Percentiles rank a stretch among this genome's conserved stretches.
phyloP scores from a whole-genome alignment of 768 basidiomycete species.

The Mycena indigotica region DNA sequence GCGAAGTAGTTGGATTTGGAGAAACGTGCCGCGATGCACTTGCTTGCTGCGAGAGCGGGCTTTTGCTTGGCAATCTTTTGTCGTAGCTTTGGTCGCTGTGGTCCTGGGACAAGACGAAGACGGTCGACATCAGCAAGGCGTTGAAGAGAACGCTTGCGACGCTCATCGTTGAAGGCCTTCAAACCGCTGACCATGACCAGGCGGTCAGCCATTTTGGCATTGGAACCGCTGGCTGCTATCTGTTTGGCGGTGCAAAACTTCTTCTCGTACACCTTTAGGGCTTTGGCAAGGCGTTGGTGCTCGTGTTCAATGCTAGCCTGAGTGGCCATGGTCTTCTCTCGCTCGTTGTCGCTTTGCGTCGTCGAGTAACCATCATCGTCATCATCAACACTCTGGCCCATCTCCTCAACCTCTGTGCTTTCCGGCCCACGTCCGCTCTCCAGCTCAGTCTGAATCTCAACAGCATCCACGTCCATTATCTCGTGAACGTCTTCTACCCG shows the following conservation, averaged over 20 bases:
- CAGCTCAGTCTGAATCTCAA: too few relatives aligned
- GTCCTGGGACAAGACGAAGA: not conserved
- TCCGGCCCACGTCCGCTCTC: too few relatives aligned
- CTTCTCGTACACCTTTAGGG: slow-evolving; percentile 10
- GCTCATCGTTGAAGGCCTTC: slow-evolving; percentile 5
- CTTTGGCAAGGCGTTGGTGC: slow-evolving; percentile 1
- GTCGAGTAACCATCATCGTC: too few relatives aligned
- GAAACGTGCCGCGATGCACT: not conserved
- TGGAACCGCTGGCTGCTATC: slow-evolving; percentile 3
- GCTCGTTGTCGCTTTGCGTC: too few relatives aligned
- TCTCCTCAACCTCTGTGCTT: too few relatives aligned
- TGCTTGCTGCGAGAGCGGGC: slow-evolving; percentile 1
- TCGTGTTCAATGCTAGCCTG: slow-evolving; percentile 1
- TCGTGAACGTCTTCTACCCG: too few relatives aligned
- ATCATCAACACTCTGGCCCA: too few relatives aligned
- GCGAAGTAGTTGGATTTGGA: slow-evolving; percentile 12
- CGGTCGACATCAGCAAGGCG: not conserved
- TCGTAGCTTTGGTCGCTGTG: slow-evolving; percentile 9
- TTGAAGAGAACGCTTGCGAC: slow-evolving; percentile 4
- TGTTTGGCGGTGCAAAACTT: not conserved
- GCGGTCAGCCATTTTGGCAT: slow-evolving; percentile 7
- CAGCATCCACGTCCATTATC: too few relatives aligned
- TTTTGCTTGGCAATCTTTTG: slow-evolving; percentile 1
- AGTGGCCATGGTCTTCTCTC: slow-evolving; percentile 1
- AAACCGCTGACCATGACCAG: slow-evolving; percentile 10